Base-by-base conservation (phyloP, 257 asterid genomes). In the Ilex asprella region DNA sequence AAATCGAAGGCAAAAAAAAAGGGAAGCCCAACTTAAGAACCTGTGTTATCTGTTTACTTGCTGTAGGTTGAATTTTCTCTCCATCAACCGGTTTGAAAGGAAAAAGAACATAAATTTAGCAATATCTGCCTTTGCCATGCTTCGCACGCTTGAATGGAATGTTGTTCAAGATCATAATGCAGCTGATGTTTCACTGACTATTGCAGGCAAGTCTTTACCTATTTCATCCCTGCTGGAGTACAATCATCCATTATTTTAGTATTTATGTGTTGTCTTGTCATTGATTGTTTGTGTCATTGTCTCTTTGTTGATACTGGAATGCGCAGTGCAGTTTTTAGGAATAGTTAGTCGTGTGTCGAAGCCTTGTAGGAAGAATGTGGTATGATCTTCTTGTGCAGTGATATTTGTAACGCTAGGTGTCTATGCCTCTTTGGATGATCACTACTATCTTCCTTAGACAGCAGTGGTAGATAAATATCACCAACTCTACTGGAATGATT, bases 61-160 rank as follows among this genome's bases (percentile, higher is more conserved):
- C 39, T 79, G 16, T 74, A 93, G 97, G 86, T 73, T 77, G 80
- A 83, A 71, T 70, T 84, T 93, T 76, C 93, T 93, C 35, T 93
- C 99, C n/a, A 89, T 93, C 78, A 93, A 93, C 67, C 95, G 99
- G 47, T 93, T 86, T 75, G 99, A 93, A 63, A 82, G 94, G 82
- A 89, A 89, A 69, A 93, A 93, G 87, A 89, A 93, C 70, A 87
- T 93, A 57, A 91, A 81, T 51, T 80, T 93, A 67, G 99, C 99
- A 65, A 81, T 93, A 74, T 85, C 96, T 56, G 90, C 99, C 30
- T 89, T 93, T 60, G 88, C 97, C 30, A 79, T 59, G 83, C 86
- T 93, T 58, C 76, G 67, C 72, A 75, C 63, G 56, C 66, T 61
- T 63, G 74, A 73, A 58, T 46, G 56, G 31, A 80, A 75, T 56